Base-by-base conservation (phyloP, 352 stramenopile genomes). In the Globisporangium acanthophoron region DNA sequence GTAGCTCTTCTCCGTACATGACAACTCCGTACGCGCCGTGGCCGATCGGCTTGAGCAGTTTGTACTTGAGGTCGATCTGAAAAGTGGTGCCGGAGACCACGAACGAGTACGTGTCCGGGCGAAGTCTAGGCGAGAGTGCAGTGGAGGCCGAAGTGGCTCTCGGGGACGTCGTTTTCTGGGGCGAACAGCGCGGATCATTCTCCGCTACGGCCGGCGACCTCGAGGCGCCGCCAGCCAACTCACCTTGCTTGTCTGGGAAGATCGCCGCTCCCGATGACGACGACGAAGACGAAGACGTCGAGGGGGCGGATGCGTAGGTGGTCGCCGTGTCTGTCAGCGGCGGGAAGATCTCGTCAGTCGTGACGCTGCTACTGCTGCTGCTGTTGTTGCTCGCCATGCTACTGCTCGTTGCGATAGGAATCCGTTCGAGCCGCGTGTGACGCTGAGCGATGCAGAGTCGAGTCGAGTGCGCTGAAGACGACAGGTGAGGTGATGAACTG, bases 1-100 rank as follows among this genome's bases (percentile, higher is more conserved):
- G 15, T 35, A 2, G 9, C 18, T 44, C 55, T 35, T 43, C 11
- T 40, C 70, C 86, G 64, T 88, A 97, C 73, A 98, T 94, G 64
- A 98, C 92, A 31, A 98, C 87, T 13, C 92, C 92, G 66, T 98
- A 98, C 21, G 90, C 89, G n/a, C 92, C 92, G 54, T 96, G 90
- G n/a, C 92, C 92, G 65, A 98, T 96, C 49, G 88, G 87, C 62
- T 98, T 98, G 73, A 98, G 92, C 66, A 97, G 81, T 67, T 97
- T 92, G 80, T 98, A 98, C 67, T 96, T 94, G 40, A 86, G 69
- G 69, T 97, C 87, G 45, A 98, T 93, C 65, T 97, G 77, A 65
- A 97, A 97, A 27, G 74, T 88, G 29, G 87, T 96, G n/a, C 88
- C 88, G 21, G 77, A 88, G 49, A 96, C 85, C 46, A 84, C 74